Base-by-base conservation (phyloP, 1,284 basidiomycete species). In the Pascua guehoae region DNA sequence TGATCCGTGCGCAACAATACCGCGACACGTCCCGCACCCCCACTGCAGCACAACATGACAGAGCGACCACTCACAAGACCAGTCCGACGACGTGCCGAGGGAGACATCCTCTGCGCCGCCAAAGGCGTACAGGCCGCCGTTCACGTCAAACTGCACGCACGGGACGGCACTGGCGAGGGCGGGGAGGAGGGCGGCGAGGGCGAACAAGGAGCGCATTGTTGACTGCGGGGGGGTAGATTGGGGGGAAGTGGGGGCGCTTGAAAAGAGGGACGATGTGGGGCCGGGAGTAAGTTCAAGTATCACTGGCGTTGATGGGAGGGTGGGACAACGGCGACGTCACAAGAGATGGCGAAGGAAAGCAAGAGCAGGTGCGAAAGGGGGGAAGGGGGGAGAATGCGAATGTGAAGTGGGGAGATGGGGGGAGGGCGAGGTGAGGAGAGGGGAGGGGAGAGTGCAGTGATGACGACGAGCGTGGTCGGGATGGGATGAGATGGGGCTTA, bases 51-150 rank as follows among this genome's bases (percentile, higher is more conserved):
- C 36, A 39, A 38, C 37, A 38, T 36, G 32, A 44, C 50, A 24
- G 39, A 32, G 41, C 17, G 8, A 24, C 39, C 7, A 77, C 77
- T 70, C 58, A 79, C 77, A 67, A 9, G 56, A 57, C 73, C 73
- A 79, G 16, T 64, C 66, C 9, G 64, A 57, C 51, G 55, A 65
- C 12, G 61, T 51, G 12, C 77, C 76, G 24, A 79, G 63, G 36
- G 66, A 68, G 58, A 78, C 76, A 67, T 79, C 77, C 18, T 64
- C 41, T 14, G 60, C 61, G 24, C 76, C 77, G 12, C 77, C 77
- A 55, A 79, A 78, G 2, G 74, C 73, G 56, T 78, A 78, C 41
- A 79, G 64, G 60, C 74, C 73, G 60, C 63, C 70, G 46, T 55
- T 52, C 12, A 72, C 61, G 58, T 79, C 77, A 60, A 76, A 76